Conservation (phyloP, 352 stramenopile genomes). For the Globisporangium canariense region DNA sequence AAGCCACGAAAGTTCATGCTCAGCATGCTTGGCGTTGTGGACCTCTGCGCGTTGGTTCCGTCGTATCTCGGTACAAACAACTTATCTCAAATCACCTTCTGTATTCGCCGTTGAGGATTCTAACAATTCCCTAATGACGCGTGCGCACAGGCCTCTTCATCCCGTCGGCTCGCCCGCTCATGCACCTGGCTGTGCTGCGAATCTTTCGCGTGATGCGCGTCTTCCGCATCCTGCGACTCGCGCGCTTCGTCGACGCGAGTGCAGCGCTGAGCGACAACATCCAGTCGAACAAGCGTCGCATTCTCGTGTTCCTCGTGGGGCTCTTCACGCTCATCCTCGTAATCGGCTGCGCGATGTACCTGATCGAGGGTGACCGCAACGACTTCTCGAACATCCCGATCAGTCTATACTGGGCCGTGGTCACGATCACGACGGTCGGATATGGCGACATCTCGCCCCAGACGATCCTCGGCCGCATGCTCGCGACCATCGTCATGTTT, state of each 20-base stretch:
- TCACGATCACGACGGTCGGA: slow-evolving; percentile 86
- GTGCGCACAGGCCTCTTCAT: slow-evolving; percentile 40
- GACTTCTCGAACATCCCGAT: slow-evolving; percentile 84
- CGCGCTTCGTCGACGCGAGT: slow-evolving; percentile 70
- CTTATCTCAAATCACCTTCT: background rate
- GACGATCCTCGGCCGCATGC: slow-evolving; percentile 72
- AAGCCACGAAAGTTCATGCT: slow-evolving; percentile 58
- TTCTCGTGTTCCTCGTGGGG: slow-evolving; percentile 71
- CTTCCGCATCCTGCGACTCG: slow-evolving; percentile 70
- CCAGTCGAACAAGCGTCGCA: slow-evolving; percentile 72
- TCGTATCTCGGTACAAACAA: slow-evolving; percentile 61
- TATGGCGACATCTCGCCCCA: slow-evolving; percentile 85
- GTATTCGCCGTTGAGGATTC: background rate
- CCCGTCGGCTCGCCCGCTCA: slow-evolving; percentile 51
- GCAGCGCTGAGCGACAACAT: slow-evolving; percentile 75
- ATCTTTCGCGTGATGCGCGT: slow-evolving; percentile 81
- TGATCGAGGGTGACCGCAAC: slow-evolving; percentile 72
- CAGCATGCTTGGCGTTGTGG: slow-evolving; percentile 70
- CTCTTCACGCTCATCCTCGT: slow-evolving; percentile 76
- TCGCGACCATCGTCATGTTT: slow-evolving; percentile 86
- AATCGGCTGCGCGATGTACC: slow-evolving; percentile 80
- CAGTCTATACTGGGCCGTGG: slow-evolving; percentile 85
- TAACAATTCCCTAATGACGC: background rate
- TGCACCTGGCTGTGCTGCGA: slow-evolving; percentile 71
- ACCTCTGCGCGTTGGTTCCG: slow-evolving; percentile 72